Base-by-base conservation (phyloP, 495 filamentous ascomycete genomes). In the Penicillium argentinense region DNA sequence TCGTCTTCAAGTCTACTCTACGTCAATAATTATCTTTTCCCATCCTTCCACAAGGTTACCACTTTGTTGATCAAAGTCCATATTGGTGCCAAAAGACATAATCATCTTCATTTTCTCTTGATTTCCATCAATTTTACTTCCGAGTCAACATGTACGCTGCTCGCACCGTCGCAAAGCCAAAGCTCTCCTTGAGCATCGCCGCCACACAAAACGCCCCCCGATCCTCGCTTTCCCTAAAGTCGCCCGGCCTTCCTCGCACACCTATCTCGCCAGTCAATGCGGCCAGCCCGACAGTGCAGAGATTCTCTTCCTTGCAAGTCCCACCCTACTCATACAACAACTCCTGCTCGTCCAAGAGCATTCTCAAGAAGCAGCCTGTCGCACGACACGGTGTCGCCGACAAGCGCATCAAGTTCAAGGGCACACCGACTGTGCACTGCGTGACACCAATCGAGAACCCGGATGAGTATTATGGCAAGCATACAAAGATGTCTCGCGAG, bases 391-490 rank as follows among this genome's bases (percentile, higher is more conserved):
- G 43, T 12, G 43, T 53, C 28, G 42, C 52, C n/a, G 54, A 63
- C 25, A 79, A 75, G 54, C 64, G 61, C 45, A 71, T 78, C 22
- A 63, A 75, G 28, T 78, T 79, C 57, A 52, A 72, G 18, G 65
- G 62, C 22, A 68, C 70, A 5, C 75, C 77, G 5, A 74, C 68
- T 18, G 68, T 80, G 18, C 60, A 77, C 56, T 77, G 73, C 34
- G 69, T 80, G 47, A 77, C 73, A 4, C 75, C 75, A 0, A 75
- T 80, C 54, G 72, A 74, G 56, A 72, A 73, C 14, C 67, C 70
- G 17, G 74, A 78, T 16, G 76, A 79, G 39, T 79, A 77, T 52
- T 76, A 79, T 36, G 76, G 76, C 43, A 68, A 57, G 19, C 72
- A 79, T 50, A 67, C 62, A 25, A 79, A 76, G 60, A 62, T 79